Conservation (phyloP, 116 monocot species). For the Posidonia oceanica region DNA sequence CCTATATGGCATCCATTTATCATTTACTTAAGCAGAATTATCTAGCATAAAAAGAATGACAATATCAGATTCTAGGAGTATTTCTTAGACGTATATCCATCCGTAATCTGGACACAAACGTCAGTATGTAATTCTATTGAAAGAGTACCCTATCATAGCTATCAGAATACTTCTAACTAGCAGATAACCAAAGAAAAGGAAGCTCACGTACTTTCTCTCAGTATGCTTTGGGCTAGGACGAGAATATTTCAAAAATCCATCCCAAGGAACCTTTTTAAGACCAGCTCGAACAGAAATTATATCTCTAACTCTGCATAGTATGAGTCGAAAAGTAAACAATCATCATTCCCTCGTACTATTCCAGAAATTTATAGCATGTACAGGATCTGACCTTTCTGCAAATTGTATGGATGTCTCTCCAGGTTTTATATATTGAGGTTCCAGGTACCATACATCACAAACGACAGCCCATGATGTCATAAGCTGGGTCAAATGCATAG, state of each 20-base stretch:
- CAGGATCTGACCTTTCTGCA: slow-evolving; percentile 69
- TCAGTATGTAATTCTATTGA: background rate
- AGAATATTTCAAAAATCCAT: slow-evolving; percentile 92
- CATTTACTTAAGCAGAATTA: too few relatives aligned
- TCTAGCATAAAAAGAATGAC: background rate
- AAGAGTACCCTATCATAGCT: too few relatives aligned
- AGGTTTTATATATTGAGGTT: slow-evolving; percentile 72
- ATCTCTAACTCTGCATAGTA: slow-evolving; percentile 61
- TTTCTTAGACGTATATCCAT: background rate
- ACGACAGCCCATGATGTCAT: slow-evolving; percentile 99
- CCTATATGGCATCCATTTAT: too few relatives aligned
- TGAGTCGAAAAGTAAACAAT: background rate
- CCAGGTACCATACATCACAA: slow-evolving; percentile 98
- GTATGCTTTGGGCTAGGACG: slow-evolving; percentile 85
- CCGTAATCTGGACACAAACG: background rate
- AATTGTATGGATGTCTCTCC: slow-evolving; percentile 91
- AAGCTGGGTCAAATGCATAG: slow-evolving; percentile 70
- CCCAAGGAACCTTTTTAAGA: slow-evolving; percentile 95
- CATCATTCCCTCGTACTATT: background rate
- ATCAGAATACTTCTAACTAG: background rate
- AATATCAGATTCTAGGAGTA: background rate
- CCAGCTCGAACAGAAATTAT: slow-evolving; percentile 90
- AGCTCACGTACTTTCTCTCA: slow-evolving; percentile 59
- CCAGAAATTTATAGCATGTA: background rate
- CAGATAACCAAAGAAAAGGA: background rate